Evolutionary conservation across 2,329 filamentous ascomycete species (phyloP).

Genomic region (Fusarium sp.): DNA sequence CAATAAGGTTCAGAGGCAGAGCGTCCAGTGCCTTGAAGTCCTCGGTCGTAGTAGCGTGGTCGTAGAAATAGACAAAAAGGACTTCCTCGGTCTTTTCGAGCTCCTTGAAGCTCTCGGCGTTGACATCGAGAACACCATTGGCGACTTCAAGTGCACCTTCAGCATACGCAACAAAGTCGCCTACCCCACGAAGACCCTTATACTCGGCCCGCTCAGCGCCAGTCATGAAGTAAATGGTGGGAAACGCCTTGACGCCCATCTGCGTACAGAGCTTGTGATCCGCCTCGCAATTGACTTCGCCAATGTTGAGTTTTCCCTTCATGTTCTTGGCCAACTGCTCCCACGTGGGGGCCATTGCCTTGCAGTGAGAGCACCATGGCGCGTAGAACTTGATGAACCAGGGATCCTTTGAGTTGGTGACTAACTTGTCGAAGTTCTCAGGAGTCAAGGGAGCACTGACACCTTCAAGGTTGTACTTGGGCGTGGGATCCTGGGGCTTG

Average conservation of each 20-base stretch:
- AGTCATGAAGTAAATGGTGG: slow-evolving; percentile 92
- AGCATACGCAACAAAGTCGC: slow-evolving; percentile 88
- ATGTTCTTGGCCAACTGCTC: slow-evolving; percentile 89
- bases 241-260: slow-evolving; percentile 80
- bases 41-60: slow-evolving; percentile 91
- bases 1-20: slow-evolving; percentile 86
- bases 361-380: slow-evolving; percentile 96
- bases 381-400: slow-evolving; percentile 99
- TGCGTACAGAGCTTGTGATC: slow-evolving; percentile 94
- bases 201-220: slow-evolving; percentile 94
- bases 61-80: slow-evolving; percentile 97
- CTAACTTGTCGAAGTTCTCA: slow-evolving; percentile 85
- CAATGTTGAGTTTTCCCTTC: slow-evolving; percentile 88
- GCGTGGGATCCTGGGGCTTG: slow-evolving; percentile 60
- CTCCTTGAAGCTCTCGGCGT: slow-evolving; percentile 78
- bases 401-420: slow-evolving; percentile 87
- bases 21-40: slow-evolving; percentile 91
- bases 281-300: slow-evolving; percentile 93
- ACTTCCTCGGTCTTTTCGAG: slow-evolving; percentile 95
- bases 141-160: slow-evolving; percentile 85
- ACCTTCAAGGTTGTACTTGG: slow-evolving; percentile 78
- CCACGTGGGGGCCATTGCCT: slow-evolving; percentile 92
- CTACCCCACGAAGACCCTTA: slow-evolving; percentile 87
- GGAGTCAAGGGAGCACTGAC: slow-evolving; percentile 79
- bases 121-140: slow-evolving; percentile 82